Evolutionary conservation across 768 basidiomycete species (phyloP).

Genomic region (Kwoniella mangroviensis): DNA sequence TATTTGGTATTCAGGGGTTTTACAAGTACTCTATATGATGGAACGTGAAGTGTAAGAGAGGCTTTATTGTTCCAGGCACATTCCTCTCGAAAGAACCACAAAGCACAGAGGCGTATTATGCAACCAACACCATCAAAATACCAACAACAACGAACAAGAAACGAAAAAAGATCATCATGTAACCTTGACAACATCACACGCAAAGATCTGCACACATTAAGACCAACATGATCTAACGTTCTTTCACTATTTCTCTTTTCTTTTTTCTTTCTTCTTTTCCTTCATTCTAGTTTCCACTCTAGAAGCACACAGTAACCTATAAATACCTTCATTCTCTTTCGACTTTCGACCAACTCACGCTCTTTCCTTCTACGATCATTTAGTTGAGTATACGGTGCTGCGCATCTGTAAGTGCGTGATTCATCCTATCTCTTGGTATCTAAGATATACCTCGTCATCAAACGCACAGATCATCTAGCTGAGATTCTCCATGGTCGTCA

Average conservation of each 20-base stretch:
- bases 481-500: not conserved
- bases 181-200: conserved; percentile 1
- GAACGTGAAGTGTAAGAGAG: conserved; percentile 9
- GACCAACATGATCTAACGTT: not conserved
- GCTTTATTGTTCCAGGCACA: conserved; percentile 22
- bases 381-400: not conserved
- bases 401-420: not conserved
- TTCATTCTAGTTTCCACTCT: not conserved
- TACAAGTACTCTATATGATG: too few species aligned
- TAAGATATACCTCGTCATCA: not conserved
- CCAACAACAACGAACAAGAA: not conserved
- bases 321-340: not conserved
- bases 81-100: not conserved
- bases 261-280: not conserved
- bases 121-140: not conserved
- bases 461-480: not conserved
- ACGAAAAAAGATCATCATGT: not conserved
- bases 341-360: not conserved
- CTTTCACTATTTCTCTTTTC: not conserved
- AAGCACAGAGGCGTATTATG: not conserved
- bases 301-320: not conserved
- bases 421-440: not conserved
- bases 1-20: conserved; percentile 21
- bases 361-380: not conserved
- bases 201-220: not conserved